Base-by-base conservation (phyloP, 2,329 filamentous ascomycete genomes). In the Penicillium sp. region DNA sequence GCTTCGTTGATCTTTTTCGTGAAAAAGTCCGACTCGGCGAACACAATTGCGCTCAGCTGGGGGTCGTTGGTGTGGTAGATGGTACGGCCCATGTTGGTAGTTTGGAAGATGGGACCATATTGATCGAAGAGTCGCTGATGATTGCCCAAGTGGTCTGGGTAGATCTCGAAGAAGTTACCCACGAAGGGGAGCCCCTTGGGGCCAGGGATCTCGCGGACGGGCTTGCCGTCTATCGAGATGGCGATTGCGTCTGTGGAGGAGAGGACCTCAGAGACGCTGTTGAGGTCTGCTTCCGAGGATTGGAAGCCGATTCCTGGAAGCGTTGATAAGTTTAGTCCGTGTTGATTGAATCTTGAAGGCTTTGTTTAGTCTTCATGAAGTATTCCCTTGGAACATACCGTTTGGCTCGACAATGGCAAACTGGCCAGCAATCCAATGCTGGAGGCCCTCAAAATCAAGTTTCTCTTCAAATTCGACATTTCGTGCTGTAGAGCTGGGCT, bases 111-210 rank as follows among this genome's bases (percentile, higher is more conserved):
- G 0, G 81, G 79, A 0, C 84, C 84, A 60, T 84, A 85, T 42
- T 78, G 78, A 2, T 81, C 78, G 55, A 85, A 86, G 0, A 85
- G 73, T 0, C 83, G 76, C 48, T 84, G 78, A 57, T 84, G 80
- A 69, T 86, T 86, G 2, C 84, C 84, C 1, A 86, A 75, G 60
- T 84, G 83, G 61, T 86, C 84, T 0, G 84, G 84, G 64, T 79
- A 86, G 11, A 86, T 71, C 61, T 86, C 82, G 51, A 82, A 81
- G 70, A 80, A 83, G 64, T 80, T 84, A 20, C 84, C 84, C 3
- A 86, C 71, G 17, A 80, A 58, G 3, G 74, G 74, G 1, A 76
- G 54, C 2, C 65, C 67, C 1, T 55, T 61, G 0, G 64, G 64
- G 1, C 63, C 61, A 8, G 63, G 64, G 5, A 67, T 63, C 7